Conservation (phyloP, 2,329 filamentous ascomycete species). For the Aplosporella prunicola region DNA sequence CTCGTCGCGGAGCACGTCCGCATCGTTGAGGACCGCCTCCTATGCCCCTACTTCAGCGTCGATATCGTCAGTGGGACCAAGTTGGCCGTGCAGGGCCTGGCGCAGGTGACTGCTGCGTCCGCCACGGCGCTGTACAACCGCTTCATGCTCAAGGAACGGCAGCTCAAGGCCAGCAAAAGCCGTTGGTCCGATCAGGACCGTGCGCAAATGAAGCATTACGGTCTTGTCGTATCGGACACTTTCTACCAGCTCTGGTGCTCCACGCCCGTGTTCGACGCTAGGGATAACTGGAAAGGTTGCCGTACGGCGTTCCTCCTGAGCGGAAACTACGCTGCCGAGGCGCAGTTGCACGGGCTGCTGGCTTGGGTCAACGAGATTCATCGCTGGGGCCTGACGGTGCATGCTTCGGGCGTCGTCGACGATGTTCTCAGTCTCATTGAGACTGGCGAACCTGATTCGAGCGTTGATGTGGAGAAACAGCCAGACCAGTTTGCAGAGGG, state of each 20-base stretch:
- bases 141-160: slow-evolving; percentile 1
- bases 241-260: slow-evolving; percentile 1
- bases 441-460: no score
- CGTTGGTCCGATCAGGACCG: not conserved
- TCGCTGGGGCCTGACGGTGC: slow-evolving; percentile 1
- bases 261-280: not conserved
- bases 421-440: no score
- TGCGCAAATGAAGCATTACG: not conserved
- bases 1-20: not conserved
- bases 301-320: not conserved
- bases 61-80: not conserved
- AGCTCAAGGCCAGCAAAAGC: not conserved
- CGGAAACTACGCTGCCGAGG: not conserved
- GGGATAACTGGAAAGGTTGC: not conserved
- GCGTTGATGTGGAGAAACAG: no score
- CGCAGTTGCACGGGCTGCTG: not conserved
- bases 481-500: no score
- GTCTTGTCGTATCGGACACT: not conserved
- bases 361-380: slow-evolving; percentile 4
- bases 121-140: slow-evolving; percentile 6
- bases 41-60: slow-evolving; percentile 2
- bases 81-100: not conserved
- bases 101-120: not conserved
- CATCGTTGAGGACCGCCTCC: not conserved
- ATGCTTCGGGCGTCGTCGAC: not conserved